Percentiles rank a stretch among this genome's conserved stretches.
Conservation (phyloP, 495 filamentous ascomycete genomes). For the Filosporella fistucella region DNA sequence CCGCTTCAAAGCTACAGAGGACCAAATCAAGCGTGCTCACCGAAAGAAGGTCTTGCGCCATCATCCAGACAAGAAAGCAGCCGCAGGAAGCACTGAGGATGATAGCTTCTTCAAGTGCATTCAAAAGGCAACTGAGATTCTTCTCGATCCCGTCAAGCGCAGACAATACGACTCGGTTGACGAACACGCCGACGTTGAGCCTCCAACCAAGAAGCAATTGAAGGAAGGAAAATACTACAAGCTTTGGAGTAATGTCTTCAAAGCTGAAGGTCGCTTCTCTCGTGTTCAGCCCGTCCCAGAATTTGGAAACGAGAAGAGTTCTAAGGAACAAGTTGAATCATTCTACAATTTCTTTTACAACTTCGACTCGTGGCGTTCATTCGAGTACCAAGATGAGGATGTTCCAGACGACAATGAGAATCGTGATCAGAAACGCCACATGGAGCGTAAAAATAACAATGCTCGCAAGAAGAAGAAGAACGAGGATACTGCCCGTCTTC, state of each 20-base stretch:
- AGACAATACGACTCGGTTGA: constrained; percentile 97
- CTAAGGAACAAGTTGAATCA: constrained; percentile 80
- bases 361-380: constrained; percentile 95
- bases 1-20: constrained; percentile 86
- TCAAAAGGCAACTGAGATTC: constrained; percentile 93
- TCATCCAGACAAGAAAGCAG: constrained; percentile 98
- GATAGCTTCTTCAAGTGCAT: constrained; percentile 99
- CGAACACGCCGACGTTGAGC: constrained; percentile 84
- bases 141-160: constrained; percentile 86
- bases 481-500: constrained; percentile 87
- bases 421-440: constrained; percentile 96
- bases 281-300: constrained; percentile 80
- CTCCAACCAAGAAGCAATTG: constrained; percentile 83
- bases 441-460: constrained; percentile 97
- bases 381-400: constrained; percentile 98
- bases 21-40: constrained; percentile 97
- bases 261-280: constrained; percentile 87
- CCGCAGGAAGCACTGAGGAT: constrained; percentile 79
- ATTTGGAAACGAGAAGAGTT: constrained; percentile 79
- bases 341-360: constrained; percentile 99
- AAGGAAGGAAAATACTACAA: constrained; percentile 91
- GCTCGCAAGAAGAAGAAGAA: constrained; percentile 98
- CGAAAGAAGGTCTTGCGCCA: constrained; percentile 99
- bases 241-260: constrained; percentile 82
- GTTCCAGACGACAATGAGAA: constrained; percentile 98